phyloP scores from a whole-genome alignment of 2,329 filamentous ascomycete genomes.

The Ceratocystis colombiana region DNA sequence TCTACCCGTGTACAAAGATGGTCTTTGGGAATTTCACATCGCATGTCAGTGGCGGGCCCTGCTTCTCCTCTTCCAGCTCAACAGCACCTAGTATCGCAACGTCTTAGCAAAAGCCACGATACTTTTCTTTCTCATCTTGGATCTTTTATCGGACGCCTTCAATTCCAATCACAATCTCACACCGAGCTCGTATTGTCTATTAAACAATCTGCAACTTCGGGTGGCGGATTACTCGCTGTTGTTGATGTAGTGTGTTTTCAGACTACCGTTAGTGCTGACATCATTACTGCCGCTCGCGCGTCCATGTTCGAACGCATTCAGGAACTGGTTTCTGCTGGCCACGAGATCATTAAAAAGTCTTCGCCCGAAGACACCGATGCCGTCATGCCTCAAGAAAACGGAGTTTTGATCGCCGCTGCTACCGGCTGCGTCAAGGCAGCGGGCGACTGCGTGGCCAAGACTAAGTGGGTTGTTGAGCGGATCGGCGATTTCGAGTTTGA shows the following conservation, averaged over 20 bases:
- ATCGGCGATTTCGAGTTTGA: conserved; percentile 89
- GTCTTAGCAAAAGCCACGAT: conserved; percentile 71
- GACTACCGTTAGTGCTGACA: conserved; percentile 56
- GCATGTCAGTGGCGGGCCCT: conserved; percentile 64
- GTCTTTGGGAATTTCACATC: conserved; percentile 54
- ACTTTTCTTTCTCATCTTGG: conserved; percentile 81
- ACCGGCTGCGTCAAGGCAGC: conserved; percentile 82
- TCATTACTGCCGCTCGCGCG: conserved; percentile 58
- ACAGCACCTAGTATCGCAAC: conserved; percentile 71
- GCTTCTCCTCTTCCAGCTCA: conserved; percentile 46
- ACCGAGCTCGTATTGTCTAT: conserved; percentile 74
- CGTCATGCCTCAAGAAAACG: conserved; percentile 70
- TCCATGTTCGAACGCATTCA: conserved; percentile 71
- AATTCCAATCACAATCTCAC: conserved; percentile 84
- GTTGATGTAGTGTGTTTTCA: conserved; percentile 75
- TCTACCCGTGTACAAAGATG: conserved; percentile 37
- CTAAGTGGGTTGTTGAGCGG: conserved; percentile 72
- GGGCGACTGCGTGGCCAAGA: conserved; percentile 81
- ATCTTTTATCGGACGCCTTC: conserved; percentile 80
- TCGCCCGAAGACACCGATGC: conserved; percentile 64
- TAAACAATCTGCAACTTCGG: conserved; percentile 71
- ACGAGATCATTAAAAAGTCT: conserved; percentile 62
- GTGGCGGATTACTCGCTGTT: conserved; percentile 65
- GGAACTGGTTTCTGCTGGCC: conserved; percentile 69
- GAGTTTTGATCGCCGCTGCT: conserved; percentile 63